Evolutionary conservation across 257 asterid species (phyloP).

Genomic region (Nyctanthes arbortristis): DNA sequence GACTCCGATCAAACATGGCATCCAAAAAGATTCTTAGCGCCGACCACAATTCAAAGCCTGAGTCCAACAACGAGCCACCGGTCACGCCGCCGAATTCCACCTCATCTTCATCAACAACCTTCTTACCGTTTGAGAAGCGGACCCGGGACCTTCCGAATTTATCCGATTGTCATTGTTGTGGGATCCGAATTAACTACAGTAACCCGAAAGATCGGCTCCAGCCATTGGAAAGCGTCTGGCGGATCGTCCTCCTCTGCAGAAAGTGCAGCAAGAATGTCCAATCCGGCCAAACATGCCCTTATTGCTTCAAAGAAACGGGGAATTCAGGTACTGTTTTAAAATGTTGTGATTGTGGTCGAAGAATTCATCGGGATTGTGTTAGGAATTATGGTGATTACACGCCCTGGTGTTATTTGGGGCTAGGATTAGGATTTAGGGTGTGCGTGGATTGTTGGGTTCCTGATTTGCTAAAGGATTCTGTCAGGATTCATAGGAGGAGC

Average conservation of each 20-base stretch:
- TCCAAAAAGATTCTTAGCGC: slow-evolving; percentile 38
- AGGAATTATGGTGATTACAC: slow-evolving; percentile 44
- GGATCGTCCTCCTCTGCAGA: slow-evolving; percentile 77
- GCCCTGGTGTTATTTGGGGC: slow-evolving; percentile 67
- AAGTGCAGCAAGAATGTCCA: slow-evolving; percentile 49
- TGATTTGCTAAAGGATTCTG: slow-evolving; percentile 52
- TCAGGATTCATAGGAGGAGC: slow-evolving; percentile 35
- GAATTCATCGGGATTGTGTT: slow-evolving; percentile 61
- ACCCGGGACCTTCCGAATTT: slow-evolving; percentile 79
- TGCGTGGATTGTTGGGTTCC: slow-evolving; percentile 99
- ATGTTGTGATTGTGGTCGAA: slow-evolving; percentile 57
- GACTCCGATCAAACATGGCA: too few species aligned
- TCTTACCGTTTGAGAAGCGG: slow-evolving; percentile 39
- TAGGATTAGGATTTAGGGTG: slow-evolving; percentile 38
- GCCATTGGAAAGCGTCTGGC: slow-evolving; percentile 78
- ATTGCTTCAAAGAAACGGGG: slow-evolving; percentile 57
- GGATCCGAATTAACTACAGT: slow-evolving; percentile 50
- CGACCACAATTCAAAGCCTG: slow-evolving; percentile 28
- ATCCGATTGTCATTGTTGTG: slow-evolving; percentile 80
- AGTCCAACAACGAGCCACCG: slow-evolving; percentile 14
- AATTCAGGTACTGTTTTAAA: slow-evolving; percentile 39
- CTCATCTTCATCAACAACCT: slow-evolving; percentile 43
- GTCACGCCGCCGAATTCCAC: slow-evolving; percentile 27
- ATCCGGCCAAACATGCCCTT: slow-evolving; percentile 62
- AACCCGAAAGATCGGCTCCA: slow-evolving; percentile 78